These are phyloP conservation scores for Solanum bulbocastanum DNA, from an alignment of 257 asterid genomes.

Conservation along the genomic window DNA sequence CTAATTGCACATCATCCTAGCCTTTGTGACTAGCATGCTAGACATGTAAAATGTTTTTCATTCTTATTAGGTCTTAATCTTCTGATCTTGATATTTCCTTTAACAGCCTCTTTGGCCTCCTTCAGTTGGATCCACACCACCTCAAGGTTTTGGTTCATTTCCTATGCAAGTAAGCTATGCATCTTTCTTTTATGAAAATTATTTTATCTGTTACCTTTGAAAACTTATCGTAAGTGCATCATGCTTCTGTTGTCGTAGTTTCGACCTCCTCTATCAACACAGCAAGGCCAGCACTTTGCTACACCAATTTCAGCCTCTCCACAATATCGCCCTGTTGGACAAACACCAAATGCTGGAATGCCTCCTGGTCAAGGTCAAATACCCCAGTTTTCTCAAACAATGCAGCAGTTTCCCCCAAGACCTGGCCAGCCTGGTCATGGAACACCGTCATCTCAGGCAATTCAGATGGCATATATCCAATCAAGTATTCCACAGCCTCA, in stretches of 20 bases:
- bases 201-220: not conserved
- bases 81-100: constrained; percentile 4
- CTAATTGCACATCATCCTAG: not conserved
- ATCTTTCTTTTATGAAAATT: not conserved
- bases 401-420: constrained; percentile 56
- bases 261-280: constrained; percentile 47
- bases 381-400: constrained; percentile 62
- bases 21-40: not conserved
- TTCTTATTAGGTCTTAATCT: constrained; percentile 2
- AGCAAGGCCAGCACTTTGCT: constrained; percentile 51
- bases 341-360: constrained; percentile 44
- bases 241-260: constrained; percentile 38
- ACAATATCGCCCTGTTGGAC: constrained; percentile 64
- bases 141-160: constrained; percentile 50
- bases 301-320: constrained; percentile 41
- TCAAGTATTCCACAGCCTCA: constrained; percentile 55
- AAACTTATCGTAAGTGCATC: not conserved
- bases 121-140: constrained; percentile 54
- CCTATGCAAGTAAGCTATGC: constrained; percentile 59
- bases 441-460: constrained; percentile 36
- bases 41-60: not conserved
- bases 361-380: constrained; percentile 56
- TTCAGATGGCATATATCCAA: constrained; percentile 31
- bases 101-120: constrained; percentile 57
- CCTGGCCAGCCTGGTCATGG: constrained; percentile 48